These are phyloP conservation scores for Pascua sp. DNA, from an alignment of 1,284 basidiomycete species.

Conservation along the genomic window DNA sequence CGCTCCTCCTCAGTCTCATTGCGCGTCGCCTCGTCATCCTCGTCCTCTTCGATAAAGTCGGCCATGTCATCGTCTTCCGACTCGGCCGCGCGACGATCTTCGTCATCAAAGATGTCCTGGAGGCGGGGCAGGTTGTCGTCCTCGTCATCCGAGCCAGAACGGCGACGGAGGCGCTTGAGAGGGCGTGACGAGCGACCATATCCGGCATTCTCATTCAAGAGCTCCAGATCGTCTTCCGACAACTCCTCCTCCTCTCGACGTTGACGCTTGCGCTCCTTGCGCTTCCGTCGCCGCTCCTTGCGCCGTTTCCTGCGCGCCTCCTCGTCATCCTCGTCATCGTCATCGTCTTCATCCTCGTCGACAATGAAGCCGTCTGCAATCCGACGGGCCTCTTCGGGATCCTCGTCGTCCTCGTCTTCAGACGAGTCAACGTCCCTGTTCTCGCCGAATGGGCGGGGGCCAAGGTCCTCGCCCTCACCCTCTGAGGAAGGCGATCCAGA, in stretches of 20 bases:
- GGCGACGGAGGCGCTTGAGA: conserved; percentile 36
- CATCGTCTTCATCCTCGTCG: conserved; percentile 47
- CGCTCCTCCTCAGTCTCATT: conserved; percentile 73
- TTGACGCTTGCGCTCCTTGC: conserved; percentile 30
- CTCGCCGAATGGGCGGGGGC: conserved; percentile 41
- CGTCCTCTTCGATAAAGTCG: conserved; percentile 87
- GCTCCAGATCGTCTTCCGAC: conserved; percentile 84
- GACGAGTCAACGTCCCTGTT: conserved; percentile 43
- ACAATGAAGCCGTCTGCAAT: conserved; percentile 51
- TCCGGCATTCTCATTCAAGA: conserved; percentile 93
- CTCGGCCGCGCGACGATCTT: conserved; percentile 31
- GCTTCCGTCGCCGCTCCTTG: conserved; percentile 36
- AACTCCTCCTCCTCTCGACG: conserved; percentile 53
- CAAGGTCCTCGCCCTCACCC: conserved; percentile 48
- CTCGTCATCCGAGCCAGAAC: conserved; percentile 50
- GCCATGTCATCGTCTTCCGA: conserved; percentile 61
- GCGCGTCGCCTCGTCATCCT: conserved; percentile 52
- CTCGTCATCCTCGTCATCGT: conserved; percentile 32
- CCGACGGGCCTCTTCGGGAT: conserved; percentile 44
- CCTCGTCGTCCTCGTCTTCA: conserved; percentile 50
- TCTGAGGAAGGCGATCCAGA: conserved; percentile 40
- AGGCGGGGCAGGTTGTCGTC: conserved; percentile 39
- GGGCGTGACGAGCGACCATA: conserved; percentile 49
- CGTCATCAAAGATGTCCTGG: conserved; percentile 47
- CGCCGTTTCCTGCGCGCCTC: conserved; percentile 30